Base-by-base conservation (phyloP, 2,329 filamentous ascomycete genomes). In the Alternaria sp. region DNA sequence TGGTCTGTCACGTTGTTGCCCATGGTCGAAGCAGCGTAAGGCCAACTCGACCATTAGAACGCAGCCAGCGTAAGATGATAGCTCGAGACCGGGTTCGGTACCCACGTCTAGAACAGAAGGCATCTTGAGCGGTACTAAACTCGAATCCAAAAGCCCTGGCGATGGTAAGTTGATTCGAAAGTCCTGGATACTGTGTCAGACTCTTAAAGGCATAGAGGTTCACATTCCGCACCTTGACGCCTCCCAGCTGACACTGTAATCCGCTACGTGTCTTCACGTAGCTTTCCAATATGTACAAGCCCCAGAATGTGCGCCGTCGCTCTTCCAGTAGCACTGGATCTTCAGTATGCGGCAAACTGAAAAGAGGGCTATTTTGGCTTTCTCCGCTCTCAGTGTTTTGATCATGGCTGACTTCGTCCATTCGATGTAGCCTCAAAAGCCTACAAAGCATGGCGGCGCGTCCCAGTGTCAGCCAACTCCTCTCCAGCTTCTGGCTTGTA, bases 251-350 rank as follows among this genome's bases (percentile, higher is more conserved):
- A 26, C 21, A 58, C 7, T 41, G n/a, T n/a, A 45, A 50, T 11
- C 55, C 55, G 6, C 45, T 50, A 18, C 45, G 55, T 8, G 55
- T 58, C 21, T 12, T 58, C 10, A 58, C 15, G n/a, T 58, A 58
- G 55, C 55, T 58, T 21, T 58, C 45, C 14, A 58, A 12, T 43
- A 50, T 58, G n/a, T 58, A 58, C 15, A 58, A 14, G 12, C 33
- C 55, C 55, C 55, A 58, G n/a, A 58, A 58, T 18, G 55, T 58
- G 11, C 46, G 45, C 28, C 55, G 46, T 58, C 46, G 55, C 21
- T 58, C 55, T n/a, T 58, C 55, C 9, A 50, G 28, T 8, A 58
- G 45, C 1, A 44, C 55, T 0, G 21, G 23, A 9, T 58, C 21
- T 12, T 43, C 7, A 3, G 46, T 58, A 20, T 50, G 20, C 11